Percentiles rank a stretch among this genome's conserved stretches.
These are phyloP conservation scores for Dendrobium nobile DNA, from an alignment of 106 monocot genomes.

Conservation along the genomic window DNA sequence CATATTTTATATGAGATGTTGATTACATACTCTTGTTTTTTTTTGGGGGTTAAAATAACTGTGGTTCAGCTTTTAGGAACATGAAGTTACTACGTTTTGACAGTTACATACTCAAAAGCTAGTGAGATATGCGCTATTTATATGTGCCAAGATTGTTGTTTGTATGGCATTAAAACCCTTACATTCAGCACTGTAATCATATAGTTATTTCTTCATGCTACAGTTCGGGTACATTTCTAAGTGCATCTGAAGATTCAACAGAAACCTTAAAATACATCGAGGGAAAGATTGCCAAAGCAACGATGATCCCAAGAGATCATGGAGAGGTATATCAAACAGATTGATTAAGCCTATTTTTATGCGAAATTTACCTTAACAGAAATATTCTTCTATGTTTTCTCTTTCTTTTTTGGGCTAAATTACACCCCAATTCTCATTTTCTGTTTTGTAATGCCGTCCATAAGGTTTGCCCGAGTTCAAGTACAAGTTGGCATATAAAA, in stretches of 20 bases:
- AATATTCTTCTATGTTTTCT: not conserved
- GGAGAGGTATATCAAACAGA: slow-evolving; percentile 59
- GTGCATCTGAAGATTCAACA: slow-evolving; percentile 60
- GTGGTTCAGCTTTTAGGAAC: not conserved
- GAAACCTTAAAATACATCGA: slow-evolving; percentile 49
- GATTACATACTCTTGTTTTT: not conserved
- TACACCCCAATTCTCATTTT: not conserved
- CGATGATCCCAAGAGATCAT: slow-evolving; percentile 73
- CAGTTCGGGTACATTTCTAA: slow-evolving; percentile 83
- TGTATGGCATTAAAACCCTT: not conserved
- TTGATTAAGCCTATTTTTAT: slow-evolving; percentile 4
- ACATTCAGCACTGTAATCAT: not conserved
- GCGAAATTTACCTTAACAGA: not conserved
- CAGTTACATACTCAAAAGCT: not conserved
- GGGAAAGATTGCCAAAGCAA: slow-evolving; percentile 72
- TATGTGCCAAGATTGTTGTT: not conserved
- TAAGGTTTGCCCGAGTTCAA: not conserved
- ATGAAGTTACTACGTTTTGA: too few species aligned
- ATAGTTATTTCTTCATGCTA: slow-evolving; percentile 7
- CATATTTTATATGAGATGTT: not conserved
- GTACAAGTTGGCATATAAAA: not conserved
- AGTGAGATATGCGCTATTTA: not conserved
- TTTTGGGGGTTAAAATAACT: not conserved
- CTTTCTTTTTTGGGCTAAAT: not conserved
- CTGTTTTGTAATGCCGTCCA: not conserved